Conservation (phyloP, 495 filamentous ascomycete genomes). For the Neurospora cerealis region DNA sequence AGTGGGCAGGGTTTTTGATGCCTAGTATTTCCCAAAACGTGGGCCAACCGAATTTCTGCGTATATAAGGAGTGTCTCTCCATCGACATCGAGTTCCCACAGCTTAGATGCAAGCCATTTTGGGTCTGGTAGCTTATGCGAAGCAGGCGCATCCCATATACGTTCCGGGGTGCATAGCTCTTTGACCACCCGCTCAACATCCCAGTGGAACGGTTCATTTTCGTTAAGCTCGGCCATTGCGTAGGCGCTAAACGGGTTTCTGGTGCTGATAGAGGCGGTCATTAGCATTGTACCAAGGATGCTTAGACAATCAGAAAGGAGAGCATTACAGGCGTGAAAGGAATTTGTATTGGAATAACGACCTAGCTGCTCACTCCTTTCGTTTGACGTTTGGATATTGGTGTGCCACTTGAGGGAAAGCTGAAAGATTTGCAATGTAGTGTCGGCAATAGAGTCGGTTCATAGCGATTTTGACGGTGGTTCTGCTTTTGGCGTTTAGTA, state of each 20-base stretch:
- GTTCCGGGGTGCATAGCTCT: slow-evolving; percentile 48
- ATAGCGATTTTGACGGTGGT: not conserved
- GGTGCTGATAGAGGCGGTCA: not conserved
- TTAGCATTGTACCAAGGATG: not conserved
- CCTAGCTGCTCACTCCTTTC: not conserved
- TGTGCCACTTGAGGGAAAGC: not conserved
- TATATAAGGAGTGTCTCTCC: slow-evolving; percentile 51
- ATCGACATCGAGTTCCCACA: slow-evolving; percentile 51
- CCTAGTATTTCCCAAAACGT: slow-evolving; percentile 20
- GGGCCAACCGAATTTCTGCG: slow-evolving; percentile 11
- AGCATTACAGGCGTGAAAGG: not conserved
- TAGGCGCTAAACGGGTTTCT: not conserved
- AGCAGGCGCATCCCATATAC: slow-evolving; percentile 32
- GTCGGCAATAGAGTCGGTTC: not conserved
- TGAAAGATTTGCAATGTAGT: not conserved
- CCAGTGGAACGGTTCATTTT: slow-evolving; percentile 58
- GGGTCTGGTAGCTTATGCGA: slow-evolving; percentile 38
- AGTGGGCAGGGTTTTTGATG: slow-evolving; percentile 25
- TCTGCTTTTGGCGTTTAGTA: not conserved
- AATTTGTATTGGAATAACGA: not conserved
- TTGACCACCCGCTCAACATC: slow-evolving; percentile 51
- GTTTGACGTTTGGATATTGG: not conserved
- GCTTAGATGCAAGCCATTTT: slow-evolving; percentile 34
- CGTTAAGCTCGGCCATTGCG: slow-evolving; percentile 14
- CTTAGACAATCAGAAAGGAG: not conserved